Conservation (phyloP, 768 basidiomycete genomes). For the Tylopilus intermedius region DNA sequence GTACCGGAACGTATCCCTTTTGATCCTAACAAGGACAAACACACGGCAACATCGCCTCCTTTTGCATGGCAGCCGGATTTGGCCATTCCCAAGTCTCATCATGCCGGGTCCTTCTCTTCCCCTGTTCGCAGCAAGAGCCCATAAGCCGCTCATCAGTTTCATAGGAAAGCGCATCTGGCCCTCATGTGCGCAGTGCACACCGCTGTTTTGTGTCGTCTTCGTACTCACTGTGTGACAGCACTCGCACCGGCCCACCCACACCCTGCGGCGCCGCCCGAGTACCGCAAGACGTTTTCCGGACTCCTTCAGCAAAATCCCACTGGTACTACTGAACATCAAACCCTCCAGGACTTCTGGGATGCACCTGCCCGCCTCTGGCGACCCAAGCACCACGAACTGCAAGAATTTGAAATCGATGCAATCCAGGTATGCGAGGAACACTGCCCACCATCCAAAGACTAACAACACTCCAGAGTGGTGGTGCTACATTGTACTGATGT, state of each 20-base stretch:
- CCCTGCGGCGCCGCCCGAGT: conserved; percentile 63
- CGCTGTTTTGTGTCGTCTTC: neutral
- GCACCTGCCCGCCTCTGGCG: conserved; percentile 58
- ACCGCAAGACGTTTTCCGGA: conserved; percentile 46
- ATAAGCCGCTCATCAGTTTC: conserved; percentile 60
- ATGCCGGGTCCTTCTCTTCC: conserved; percentile 35
- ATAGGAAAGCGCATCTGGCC: conserved; percentile 55
- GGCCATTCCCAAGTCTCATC: neutral
- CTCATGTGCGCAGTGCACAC: conserved; percentile 35
- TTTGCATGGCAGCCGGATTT: conserved; percentile 2
- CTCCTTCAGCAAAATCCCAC: conserved; percentile 32
- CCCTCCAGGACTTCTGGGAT: conserved; percentile 58
- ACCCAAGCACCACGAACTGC: conserved; percentile 43
- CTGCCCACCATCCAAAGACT: neutral
- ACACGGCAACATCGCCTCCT: neutral
- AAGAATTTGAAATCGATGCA: conserved; percentile 60
- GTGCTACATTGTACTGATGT: conserved; percentile 48
- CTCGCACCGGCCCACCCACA: conserved; percentile 46
- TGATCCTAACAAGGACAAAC: conserved; percentile 21
- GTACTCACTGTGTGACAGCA: conserved; percentile 28
- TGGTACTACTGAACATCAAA: conserved; percentile 5
- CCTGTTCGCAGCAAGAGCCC: conserved; percentile 38
- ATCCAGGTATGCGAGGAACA: conserved; percentile 46
- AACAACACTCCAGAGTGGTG: conserved; percentile 46
- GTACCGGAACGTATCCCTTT: conserved; percentile 7